These are phyloP conservation scores for Pseudogymnoascus sp. DNA, from an alignment of 2,329 filamentous ascomycete species.

Conservation along the genomic window DNA sequence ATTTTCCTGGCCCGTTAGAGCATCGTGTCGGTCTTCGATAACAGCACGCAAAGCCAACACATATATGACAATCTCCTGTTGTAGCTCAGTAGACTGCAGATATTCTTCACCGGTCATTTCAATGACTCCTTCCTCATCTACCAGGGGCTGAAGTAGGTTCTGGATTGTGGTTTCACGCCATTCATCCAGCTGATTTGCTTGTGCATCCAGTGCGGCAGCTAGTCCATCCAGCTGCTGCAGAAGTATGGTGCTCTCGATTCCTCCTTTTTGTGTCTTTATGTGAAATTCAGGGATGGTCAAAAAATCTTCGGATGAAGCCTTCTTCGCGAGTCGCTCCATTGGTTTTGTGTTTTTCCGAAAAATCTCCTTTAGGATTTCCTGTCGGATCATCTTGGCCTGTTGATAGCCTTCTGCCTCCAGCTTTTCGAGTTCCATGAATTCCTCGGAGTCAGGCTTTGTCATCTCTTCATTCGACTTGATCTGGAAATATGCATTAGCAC, in stretches of 20 bases:
- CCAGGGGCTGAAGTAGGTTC: constrained; percentile 64
- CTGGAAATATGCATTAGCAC: constrained; percentile 75
- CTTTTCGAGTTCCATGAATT: constrained; percentile 59
- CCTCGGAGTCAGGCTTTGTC: constrained; percentile 59
- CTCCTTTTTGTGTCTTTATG: constrained; percentile 45
- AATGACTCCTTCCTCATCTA: constrained; percentile 71
- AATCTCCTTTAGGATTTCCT: constrained; percentile 63
- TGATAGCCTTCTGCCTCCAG: constrained; percentile 70
- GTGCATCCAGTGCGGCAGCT: constrained; percentile 59
- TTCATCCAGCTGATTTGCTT: constrained; percentile 62
- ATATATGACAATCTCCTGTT: constrained; percentile 85
- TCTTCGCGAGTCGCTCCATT: constrained; percentile 56
- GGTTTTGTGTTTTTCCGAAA: constrained; percentile 51
- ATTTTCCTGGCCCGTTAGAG: constrained; percentile 71
- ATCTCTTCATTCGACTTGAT: constrained; percentile 64
- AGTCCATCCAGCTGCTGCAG: constrained; percentile 61
- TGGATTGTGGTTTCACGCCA: constrained; percentile 70
- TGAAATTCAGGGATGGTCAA: constrained; percentile 56
- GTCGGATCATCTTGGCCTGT: constrained; percentile 66
- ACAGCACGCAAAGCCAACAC: constrained; percentile 69
- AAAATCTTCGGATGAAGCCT: constrained; percentile 47
- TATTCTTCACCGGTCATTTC: constrained; percentile 87
- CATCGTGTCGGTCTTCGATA: constrained; percentile 70
- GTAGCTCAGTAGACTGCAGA: constrained; percentile 74
- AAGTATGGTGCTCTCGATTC: constrained; percentile 65